Conservation (phyloP, 1,284 basidiomycete species). For the Polyporus tsugae region DNA sequence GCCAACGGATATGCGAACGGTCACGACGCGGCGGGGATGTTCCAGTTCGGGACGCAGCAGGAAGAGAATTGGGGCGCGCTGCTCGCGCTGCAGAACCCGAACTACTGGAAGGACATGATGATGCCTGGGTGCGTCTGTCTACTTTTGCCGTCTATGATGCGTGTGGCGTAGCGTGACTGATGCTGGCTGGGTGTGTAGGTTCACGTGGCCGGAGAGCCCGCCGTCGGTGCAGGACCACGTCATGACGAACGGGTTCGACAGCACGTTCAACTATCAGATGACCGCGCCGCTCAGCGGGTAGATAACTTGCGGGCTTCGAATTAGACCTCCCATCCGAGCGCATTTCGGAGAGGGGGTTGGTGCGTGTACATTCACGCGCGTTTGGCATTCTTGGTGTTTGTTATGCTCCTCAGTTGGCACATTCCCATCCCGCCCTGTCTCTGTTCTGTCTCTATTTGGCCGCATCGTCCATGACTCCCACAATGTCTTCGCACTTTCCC, state of each 20-base stretch:
- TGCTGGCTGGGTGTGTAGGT: constrained; percentile 18
- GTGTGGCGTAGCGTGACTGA: background rate
- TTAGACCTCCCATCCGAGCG: background rate
- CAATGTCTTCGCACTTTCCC: background rate
- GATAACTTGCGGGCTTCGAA: background rate
- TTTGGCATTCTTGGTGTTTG: constrained; percentile 9
- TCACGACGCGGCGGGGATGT: constrained; percentile 22
- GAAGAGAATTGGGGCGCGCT: constrained; percentile 73
- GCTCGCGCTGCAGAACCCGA: constrained; percentile 73
- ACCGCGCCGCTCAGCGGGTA: constrained; percentile 30
- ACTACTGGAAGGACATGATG: constrained; percentile 81
- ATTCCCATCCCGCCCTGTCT: background rate
- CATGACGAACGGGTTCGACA: constrained; percentile 28
- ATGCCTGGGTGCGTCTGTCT: constrained; percentile 70
- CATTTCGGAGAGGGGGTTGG: background rate
- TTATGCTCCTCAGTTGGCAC: background rate
- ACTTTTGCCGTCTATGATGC: background rate
- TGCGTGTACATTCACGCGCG: background rate
- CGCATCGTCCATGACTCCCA: background rate
- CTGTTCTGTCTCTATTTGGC: background rate
- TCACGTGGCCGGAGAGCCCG: constrained; percentile 37
- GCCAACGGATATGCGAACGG: constrained; percentile 28
- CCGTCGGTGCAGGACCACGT: constrained; percentile 21
- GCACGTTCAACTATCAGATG: constrained; percentile 28
- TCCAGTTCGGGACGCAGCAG: constrained; percentile 34